phyloP scores from a whole-genome alignment of 192 early-diverging fungal species.

The Coemansia sp. region DNA sequence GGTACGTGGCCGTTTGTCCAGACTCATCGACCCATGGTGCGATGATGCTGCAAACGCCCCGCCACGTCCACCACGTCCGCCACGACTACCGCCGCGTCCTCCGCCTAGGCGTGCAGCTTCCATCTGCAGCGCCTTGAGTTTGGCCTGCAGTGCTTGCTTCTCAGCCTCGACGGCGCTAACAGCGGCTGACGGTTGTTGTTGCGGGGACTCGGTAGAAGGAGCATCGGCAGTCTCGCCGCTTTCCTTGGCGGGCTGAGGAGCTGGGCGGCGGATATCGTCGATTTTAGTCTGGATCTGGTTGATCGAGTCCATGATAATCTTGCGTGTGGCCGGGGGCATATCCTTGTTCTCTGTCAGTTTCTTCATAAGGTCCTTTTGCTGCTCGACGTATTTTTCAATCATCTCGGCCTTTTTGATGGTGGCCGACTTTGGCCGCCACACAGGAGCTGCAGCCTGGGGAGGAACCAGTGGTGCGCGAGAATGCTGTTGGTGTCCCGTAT shows the following conservation, averaged over 20 bases:
- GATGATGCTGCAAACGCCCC: neutral
- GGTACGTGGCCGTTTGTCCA: slow-evolving; percentile 42
- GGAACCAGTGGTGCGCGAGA: neutral
- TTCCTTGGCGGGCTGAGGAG: too few relatives aligned
- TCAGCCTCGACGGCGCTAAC: slow-evolving; percentile 9
- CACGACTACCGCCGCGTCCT: neutral
- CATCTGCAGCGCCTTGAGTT: slow-evolving; percentile 26
- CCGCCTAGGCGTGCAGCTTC: slow-evolving; percentile 25
- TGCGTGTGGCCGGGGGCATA: slow-evolving; percentile 41
- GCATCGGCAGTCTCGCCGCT: too few relatives aligned
- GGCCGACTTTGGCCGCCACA: slow-evolving; percentile 47
- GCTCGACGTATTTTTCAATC: slow-evolving; percentile 48
- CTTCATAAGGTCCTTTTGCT: slow-evolving; percentile 46
- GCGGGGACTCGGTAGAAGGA: neutral
- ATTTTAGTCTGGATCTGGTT: slow-evolving; percentile 44
- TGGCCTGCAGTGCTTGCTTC: slow-evolving; percentile 32
- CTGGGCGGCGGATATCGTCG: slow-evolving; percentile 29
- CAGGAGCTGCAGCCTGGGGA: neutral
- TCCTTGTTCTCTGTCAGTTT: slow-evolving; percentile 42
- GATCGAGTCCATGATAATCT: slow-evolving; percentile 54
- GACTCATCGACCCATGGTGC: slow-evolving; percentile 27
- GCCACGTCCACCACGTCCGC: slow-evolving; percentile 7
- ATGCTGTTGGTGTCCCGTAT: neutral
- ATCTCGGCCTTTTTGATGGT: slow-evolving; percentile 44
- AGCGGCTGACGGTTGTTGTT: neutral